A percentile compares a stretch with the other conserved stretches of the same genome.
These are phyloP conservation scores for Alternaria sp. DNA, from an alignment of 2,329 filamentous ascomycete genomes.

Conservation along the genomic window DNA sequence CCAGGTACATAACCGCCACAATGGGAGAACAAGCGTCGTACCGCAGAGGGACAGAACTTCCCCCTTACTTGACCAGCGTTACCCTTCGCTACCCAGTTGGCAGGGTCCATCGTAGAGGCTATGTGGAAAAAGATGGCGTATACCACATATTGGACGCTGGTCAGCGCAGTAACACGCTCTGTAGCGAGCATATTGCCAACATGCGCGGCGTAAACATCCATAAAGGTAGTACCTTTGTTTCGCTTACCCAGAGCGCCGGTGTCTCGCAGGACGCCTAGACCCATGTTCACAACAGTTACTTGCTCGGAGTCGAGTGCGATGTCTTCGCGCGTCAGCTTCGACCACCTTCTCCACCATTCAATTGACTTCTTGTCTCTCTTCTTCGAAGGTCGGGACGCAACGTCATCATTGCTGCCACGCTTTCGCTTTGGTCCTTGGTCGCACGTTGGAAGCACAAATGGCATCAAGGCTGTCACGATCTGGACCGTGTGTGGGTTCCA, in stretches of 20 bases:
- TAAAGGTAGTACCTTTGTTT: neutral
- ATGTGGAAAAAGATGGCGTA: neutral
- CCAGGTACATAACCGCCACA: neutral
- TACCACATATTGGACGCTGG: neutral
- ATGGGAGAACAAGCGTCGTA: neutral
- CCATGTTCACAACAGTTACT: neutral
- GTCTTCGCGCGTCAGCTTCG: neutral
- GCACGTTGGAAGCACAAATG: neutral
- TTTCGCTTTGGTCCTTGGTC: neutral
- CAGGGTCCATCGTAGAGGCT: neutral
- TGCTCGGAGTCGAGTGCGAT: neutral
- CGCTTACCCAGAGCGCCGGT: neutral
- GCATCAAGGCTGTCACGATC: neutral
- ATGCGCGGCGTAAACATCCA: neutral
- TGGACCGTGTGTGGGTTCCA: neutral
- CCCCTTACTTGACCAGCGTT: neutral
- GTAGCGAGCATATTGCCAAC: neutral
- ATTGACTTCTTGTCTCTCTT: neutral
- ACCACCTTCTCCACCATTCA: neutral
- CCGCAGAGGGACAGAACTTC: neutral
- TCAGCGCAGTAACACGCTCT: neutral
- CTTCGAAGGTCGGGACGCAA: neutral
- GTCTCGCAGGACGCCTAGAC: neutral
- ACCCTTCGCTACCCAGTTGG: neutral
- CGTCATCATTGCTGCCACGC: neutral